Evolutionary conservation across 768 basidiomycete genomes (phyloP).

Genomic region (Termitomyces heimii): DNA sequence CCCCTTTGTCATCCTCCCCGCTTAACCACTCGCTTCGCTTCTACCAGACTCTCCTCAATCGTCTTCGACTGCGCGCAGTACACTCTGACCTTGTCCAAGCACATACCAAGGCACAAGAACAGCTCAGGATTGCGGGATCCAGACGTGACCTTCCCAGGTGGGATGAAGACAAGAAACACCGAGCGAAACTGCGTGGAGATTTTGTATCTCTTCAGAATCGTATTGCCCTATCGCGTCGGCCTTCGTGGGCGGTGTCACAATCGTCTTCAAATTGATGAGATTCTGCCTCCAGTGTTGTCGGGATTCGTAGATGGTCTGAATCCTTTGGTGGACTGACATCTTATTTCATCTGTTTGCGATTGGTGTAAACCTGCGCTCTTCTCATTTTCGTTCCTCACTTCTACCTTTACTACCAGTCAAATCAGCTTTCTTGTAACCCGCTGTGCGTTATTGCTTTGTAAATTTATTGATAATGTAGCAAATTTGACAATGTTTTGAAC

Average conservation of each 20-base stretch:
- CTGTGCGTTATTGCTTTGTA: neutral
- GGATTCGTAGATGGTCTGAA: neutral
- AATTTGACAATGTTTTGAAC: neutral
- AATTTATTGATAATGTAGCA: neutral
- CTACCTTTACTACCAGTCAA: no score
- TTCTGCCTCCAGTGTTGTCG: no score
- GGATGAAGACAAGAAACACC: conserved; percentile 28
- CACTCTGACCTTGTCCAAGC: conserved; percentile 25
- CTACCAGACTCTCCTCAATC: conserved; percentile 19
- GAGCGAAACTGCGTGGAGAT: conserved; percentile 25
- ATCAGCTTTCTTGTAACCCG: neutral
- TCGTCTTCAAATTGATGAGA: neutral
- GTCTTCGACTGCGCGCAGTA: conserved; percentile 26
- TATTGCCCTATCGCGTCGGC: neutral
- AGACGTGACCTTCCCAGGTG: conserved; percentile 23
- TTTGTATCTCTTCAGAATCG: conserved; percentile 16
- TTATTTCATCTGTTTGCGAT: neutral
- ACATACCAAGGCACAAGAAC: conserved; percentile 23
- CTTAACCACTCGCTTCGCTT: neutral
- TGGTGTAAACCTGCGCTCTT: neutral
- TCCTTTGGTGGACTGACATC: neutral
- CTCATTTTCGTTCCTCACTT: neutral
- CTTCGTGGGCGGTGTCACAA: conserved; percentile 5
- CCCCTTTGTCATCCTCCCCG: neutral
- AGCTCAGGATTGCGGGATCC: conserved; percentile 16